Evolutionary conservation across 2,329 filamentous ascomycete species (phyloP).

Genomic region (Pseudopithomyces maydicus): DNA sequence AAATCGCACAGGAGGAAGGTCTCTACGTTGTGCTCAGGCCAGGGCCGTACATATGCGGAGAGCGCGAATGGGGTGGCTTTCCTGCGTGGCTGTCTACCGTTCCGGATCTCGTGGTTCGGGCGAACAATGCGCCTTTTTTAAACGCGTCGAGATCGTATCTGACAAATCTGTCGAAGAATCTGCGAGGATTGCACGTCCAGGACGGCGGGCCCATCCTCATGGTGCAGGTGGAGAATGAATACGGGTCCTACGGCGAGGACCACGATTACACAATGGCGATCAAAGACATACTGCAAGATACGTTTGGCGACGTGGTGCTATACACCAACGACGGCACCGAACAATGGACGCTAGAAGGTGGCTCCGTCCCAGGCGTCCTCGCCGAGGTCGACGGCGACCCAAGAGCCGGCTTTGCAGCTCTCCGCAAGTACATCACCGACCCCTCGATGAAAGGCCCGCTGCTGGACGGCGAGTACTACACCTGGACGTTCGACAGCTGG

Average conservation of each 20-base stretch:
- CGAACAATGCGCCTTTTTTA: slow-evolving; percentile 50
- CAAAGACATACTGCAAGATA: slow-evolving; percentile 48
- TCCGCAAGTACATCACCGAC: slow-evolving; percentile 52
- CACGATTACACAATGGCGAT: slow-evolving; percentile 51
- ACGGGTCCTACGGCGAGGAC: slow-evolving; percentile 55
- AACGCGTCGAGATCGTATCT: slow-evolving; percentile 47
- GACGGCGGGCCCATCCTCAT: slow-evolving; percentile 56
- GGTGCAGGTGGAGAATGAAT: slow-evolving; percentile 59
- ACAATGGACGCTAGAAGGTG: slow-evolving; percentile 51
- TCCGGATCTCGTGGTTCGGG: slow-evolving; percentile 48
- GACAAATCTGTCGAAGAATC: slow-evolving; percentile 44
- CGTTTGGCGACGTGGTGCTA: slow-evolving; percentile 50
- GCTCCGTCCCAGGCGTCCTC: slow-evolving; percentile 51
- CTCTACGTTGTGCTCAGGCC: slow-evolving; percentile 54
- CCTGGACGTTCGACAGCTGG: slow-evolving; percentile 53
- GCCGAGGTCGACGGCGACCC: slow-evolving; percentile 56
- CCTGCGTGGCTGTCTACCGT: slow-evolving; percentile 53
- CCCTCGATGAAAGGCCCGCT: slow-evolving; percentile 50
- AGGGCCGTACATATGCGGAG: slow-evolving; percentile 57
- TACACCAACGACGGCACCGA: slow-evolving; percentile 58
- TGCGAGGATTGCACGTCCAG: slow-evolving; percentile 46
- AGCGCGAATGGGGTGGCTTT: slow-evolving; percentile 57
- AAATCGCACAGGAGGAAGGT: slow-evolving; percentile 53
- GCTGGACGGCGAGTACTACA: slow-evolving; percentile 58
- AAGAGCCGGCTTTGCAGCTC: slow-evolving; percentile 46